Evolutionary conservation across 495 filamentous ascomycete genomes (phyloP), one percentile per base, ranked within the genome.

Genomic region (Jackrogersella multiformis): DNA sequence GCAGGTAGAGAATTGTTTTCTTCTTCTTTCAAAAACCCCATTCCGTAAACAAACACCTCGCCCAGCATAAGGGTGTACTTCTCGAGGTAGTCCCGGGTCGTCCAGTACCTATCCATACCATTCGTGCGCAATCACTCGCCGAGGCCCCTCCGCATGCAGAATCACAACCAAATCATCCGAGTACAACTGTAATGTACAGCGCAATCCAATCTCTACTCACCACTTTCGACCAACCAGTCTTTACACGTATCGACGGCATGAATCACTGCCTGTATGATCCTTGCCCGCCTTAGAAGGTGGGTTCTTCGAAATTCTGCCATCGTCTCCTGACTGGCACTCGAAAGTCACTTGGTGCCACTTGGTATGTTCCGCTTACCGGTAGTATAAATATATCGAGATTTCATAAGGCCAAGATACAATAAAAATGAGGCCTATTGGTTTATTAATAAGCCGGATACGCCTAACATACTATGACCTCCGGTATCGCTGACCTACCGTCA

Each of bases 101-200:
- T 6, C 26, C 20, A 12, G 4, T 45, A 23, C 28, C 9, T 16
- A 39, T 52, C 44, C 41, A 38, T 51, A n/a, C 67, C 61, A 70
- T 53, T 56, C 45, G 55, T 48, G 39, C 56, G 52, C 57, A 56
- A 38, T 34, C 55, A 45, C 39, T 64, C 53, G 66, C 66, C 66
- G 60, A 64, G 60, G 24, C 66, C 34, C 34, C 66, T 69, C 60
- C 61, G 59, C 60, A 63, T 69, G 60, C 60, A 69, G 59, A 64
- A 65, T 70, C 61, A 70, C 67, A 61, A 57, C 61, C 67, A 70
- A 66, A 70, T 70, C 67, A 70, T 70, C 67, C 67, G 67, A 70
- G 67, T 70, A 70, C 67, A 70, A 70, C 67, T 66, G 61, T 65
- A 70, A 66, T 66, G 61, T 66, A 69, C 61, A 65, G 61, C 61